Evolutionary conservation across 2,329 filamentous ascomycete species (phyloP).

Genomic region (Diaporthe aspalathi): DNA sequence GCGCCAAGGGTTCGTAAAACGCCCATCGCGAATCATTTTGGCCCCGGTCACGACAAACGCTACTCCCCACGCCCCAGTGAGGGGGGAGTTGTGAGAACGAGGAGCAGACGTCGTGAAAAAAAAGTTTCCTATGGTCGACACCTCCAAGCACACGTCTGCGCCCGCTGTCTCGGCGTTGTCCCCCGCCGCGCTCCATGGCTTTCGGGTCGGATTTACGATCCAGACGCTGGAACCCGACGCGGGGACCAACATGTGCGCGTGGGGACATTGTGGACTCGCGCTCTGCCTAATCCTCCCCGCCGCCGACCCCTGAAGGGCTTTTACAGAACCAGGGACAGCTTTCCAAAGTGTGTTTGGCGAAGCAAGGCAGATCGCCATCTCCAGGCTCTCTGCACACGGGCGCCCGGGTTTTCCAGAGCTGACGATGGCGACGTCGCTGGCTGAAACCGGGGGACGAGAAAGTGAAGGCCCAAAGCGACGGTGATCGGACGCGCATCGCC

Average conservation of each 20-base stretch:
- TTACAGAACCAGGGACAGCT: neutral
- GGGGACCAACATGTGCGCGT: slow-evolving; percentile 7
- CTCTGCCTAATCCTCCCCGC: neutral
- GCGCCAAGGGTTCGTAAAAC: slow-evolving; percentile 30
- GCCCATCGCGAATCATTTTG: slow-evolving; percentile 21
- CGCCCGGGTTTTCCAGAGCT: slow-evolving; percentile 2
- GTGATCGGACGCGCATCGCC: slow-evolving; percentile 1
- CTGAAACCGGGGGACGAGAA: slow-evolving; percentile 17
- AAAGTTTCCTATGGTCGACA: neutral
- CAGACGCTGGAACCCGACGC: neutral
- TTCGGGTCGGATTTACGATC: slow-evolving; percentile 9
- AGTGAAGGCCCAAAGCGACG: neutral
- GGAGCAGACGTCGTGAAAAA: neutral
- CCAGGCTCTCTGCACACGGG: neutral
- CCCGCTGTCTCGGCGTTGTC: neutral
- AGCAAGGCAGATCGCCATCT: slow-evolving; percentile 4
- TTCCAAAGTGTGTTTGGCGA: slow-evolving; percentile 13
- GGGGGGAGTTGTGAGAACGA: neutral
- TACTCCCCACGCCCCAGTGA: neutral
- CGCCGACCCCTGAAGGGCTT: neutral
- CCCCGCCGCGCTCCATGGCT: neutral
- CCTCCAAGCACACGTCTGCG: slow-evolving; percentile 22
- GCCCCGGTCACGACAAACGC: neutral
- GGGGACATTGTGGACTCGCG: neutral
- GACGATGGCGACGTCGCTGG: slow-evolving; percentile 24